phyloP scores from a whole-genome alignment of 2,329 filamentous ascomycete genomes.

The Cladophialophora exuberans region DNA sequence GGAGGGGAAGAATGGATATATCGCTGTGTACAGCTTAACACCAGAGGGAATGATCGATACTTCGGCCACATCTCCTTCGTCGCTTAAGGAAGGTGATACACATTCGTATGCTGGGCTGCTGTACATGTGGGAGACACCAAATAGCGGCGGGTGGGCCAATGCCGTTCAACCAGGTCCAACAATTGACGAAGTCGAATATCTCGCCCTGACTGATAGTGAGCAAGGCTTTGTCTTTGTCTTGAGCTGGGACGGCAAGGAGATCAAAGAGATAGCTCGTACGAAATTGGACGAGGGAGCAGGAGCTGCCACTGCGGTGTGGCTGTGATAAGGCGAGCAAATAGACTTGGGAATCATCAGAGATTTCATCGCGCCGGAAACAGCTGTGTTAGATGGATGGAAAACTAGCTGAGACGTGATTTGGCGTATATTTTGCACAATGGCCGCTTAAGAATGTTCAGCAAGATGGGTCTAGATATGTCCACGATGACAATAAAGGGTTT shows the following conservation, averaged over 20 bases:
- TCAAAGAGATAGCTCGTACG: conserved; percentile 30
- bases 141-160: conserved; percentile 34
- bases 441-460: too few species aligned
- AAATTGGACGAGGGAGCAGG: conserved; percentile 29
- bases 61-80: not conserved
- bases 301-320: conserved; percentile 34
- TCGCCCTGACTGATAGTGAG: conserved; percentile 36
- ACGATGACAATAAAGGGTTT: too few species aligned
- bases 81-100: not conserved
- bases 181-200: conserved; percentile 35
- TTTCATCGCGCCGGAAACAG: too few species aligned
- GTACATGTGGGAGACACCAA: conserved; percentile 32
- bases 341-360: too few species aligned
- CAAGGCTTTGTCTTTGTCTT: conserved; percentile 32
- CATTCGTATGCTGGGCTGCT: conserved; percentile 25
- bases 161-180: conserved; percentile 35
- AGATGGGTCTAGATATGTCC: too few species aligned
- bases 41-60: conserved; percentile 23
- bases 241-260: conserved; percentile 30
- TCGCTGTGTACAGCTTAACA: conserved; percentile 31
- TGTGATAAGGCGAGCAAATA: conserved; percentile 12
- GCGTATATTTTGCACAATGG: too few species aligned
- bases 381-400: too few species aligned
- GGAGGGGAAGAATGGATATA: conserved; percentile 27
- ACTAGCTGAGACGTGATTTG: too few species aligned